These are phyloP conservation scores for Zygosaccharomyces gambellarensis DNA, from an alignment of 805 yeast genomes.

Conservation along the genomic window DNA sequence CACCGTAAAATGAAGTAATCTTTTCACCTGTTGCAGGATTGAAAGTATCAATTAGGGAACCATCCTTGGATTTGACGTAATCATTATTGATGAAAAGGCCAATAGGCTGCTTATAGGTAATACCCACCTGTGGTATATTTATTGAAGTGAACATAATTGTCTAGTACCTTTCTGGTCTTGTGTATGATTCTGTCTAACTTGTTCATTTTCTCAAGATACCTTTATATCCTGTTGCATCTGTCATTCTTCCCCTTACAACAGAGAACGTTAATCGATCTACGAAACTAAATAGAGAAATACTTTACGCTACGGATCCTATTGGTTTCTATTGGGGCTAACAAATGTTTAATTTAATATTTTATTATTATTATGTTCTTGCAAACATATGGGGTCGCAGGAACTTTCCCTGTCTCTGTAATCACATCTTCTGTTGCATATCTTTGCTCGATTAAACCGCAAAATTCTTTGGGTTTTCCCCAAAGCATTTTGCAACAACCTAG, in stretches of 20 bases:
- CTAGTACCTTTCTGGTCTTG: neutral
- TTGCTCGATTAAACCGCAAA: neutral
- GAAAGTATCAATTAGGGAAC: constrained; percentile 39
- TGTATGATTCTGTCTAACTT: too few relatives aligned
- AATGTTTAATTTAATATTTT: neutral
- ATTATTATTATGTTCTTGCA: neutral
- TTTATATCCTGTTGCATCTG: too few relatives aligned
- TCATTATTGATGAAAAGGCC: constrained; percentile 60
- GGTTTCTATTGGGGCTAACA: neutral
- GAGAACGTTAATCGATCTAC: too few relatives aligned
- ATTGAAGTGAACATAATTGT: constrained; percentile 13
- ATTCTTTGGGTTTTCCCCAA: neutral
- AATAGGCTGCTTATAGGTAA: constrained; percentile 49
- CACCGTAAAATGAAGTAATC: constrained; percentile 45
- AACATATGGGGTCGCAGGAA: neutral
- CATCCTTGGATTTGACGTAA: constrained; percentile 39
- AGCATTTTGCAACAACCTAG: neutral
- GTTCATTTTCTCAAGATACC: too few relatives aligned
- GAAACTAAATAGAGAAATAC: neutral
- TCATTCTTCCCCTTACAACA: neutral
- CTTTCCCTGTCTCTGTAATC: neutral
- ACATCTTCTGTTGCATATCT: neutral
- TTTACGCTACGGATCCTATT: neutral
- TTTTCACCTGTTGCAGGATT: constrained; percentile 49
- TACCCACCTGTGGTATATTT: constrained; percentile 18